phyloP scores from a whole-genome alignment of 177 flowering plant genomes.

The Tripterygium wilfordii region DNA sequence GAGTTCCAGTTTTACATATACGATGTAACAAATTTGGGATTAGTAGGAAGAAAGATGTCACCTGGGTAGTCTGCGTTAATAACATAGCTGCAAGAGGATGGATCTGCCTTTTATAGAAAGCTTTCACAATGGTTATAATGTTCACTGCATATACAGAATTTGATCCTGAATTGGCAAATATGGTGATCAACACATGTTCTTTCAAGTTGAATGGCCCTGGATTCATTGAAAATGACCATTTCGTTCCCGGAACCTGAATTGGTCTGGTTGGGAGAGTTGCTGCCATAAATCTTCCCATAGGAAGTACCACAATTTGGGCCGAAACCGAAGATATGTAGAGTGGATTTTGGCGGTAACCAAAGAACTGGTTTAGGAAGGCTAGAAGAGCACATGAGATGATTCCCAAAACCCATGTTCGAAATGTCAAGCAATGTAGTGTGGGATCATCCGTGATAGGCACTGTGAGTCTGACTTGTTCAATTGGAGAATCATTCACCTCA shows the following conservation, averaged over 20 bases:
- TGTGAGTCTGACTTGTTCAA: slow-evolving; percentile 34
- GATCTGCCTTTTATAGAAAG: slow-evolving; percentile 35
- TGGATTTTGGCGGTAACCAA: slow-evolving; percentile 32
- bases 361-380: slow-evolving; percentile 49
- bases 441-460: slow-evolving; percentile 39
- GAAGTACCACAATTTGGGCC: slow-evolving; percentile 41
- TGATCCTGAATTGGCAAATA: slow-evolving; percentile 53
- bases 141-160: slow-evolving; percentile 41
- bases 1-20: background rate
- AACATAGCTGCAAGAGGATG: slow-evolving; percentile 33
- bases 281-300: slow-evolving; percentile 57
- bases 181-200: slow-evolving; percentile 72
- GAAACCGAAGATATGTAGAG: slow-evolving; percentile 24
- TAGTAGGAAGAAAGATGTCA: background rate
- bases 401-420: slow-evolving; percentile 65
- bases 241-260: slow-evolving; percentile 24
- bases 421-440: slow-evolving; percentile 22
- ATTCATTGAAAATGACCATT: slow-evolving; percentile 47
- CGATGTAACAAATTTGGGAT: background rate
- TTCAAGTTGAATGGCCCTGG: slow-evolving; percentile 75
- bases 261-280: slow-evolving; percentile 24
- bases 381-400: slow-evolving; percentile 27
- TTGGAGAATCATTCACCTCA: slow-evolving; percentile 23
- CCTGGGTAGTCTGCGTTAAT: slow-evolving; percentile 54
- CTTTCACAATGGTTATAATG: slow-evolving; percentile 50